Evolutionary conservation across 192 early-diverging fungal genomes (phyloP), one percentile per base, ranked within the genome.

Genomic region (Entomortierella lignicola): DNA sequence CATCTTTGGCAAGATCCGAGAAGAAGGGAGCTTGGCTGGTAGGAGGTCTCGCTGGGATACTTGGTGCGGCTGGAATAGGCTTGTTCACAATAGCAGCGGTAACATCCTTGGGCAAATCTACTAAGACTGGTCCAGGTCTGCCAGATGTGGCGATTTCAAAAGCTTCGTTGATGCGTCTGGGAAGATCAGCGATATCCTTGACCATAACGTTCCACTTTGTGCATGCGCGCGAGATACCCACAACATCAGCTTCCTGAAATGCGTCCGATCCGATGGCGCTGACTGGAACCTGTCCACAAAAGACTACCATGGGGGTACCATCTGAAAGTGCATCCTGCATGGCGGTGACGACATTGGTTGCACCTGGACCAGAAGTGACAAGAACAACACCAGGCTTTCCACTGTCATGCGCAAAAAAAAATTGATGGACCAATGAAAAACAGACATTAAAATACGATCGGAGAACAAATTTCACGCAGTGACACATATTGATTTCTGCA

Each of bases 131-230:
- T 23, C 98, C 98, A 2, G 96, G 98, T 4, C 98, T 90, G 31
- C 98, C 98, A 8, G 89, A 92, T 0, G 94, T 97, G 25, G 96
- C 98, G 68, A 99, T 98, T 69, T 96, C 91, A 69, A 99, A 99
- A 12, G 98, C 96, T 85, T 99, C 98, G 80, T 96, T 97, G 86
- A 99, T 97, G 75, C 98, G 92, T 27, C 96, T 88, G 47, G 98
- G 98, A 42, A 99, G 87, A 84, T 99, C 98, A 63, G 93, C 87
- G 74, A 99, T 89, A 75, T 97, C 94, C 73, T 94, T 95, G 82
- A 99, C 95, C 96, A 97, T 95, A 41, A 98, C 96, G 79, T 99
- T 99, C 98, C 98, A 99, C 82, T 98, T 99, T 81, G 98, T 97
- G 86, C 98, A 99, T 20, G 93, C 85, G 31, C 98, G 90, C 68